A percentile compares a stretch with the other conserved stretches of the same genome.
Conservation (phyloP, 495 filamentous ascomycete genomes). For the Hypomontagnella monticulosa region DNA sequence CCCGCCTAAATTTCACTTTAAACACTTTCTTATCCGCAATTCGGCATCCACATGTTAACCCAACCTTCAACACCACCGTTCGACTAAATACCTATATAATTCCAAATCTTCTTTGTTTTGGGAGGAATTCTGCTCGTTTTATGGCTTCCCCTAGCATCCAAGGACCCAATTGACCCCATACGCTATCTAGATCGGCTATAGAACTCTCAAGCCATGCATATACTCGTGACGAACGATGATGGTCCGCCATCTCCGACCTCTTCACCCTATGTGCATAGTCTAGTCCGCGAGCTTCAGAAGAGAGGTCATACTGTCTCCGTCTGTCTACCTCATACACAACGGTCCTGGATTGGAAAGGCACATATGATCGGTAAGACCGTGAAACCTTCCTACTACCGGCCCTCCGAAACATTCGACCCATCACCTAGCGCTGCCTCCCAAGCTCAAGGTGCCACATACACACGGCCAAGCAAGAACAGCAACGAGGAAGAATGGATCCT, state of each 20-base stretch:
- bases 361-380: slow-evolving; percentile 89
- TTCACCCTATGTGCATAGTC: slow-evolving; percentile 90
- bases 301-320: slow-evolving; percentile 88
- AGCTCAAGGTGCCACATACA: slow-evolving; percentile 40
- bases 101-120: neutral
- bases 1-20: slow-evolving; percentile 27
- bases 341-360: slow-evolving; percentile 98
- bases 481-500: slow-evolving; percentile 88
- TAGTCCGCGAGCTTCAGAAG: slow-evolving; percentile 78
- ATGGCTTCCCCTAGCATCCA: neutral
- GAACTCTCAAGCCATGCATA: slow-evolving; percentile 50
- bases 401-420: slow-evolving; percentile 61
- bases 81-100: too few species aligned
- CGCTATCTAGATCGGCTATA: neutral
- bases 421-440: slow-evolving; percentile 48
- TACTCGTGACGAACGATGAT: slow-evolving; percentile 81
- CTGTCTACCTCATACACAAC: slow-evolving; percentile 87
- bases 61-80: neutral
- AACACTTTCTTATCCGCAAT: slow-evolving; percentile 17
- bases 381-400: slow-evolving; percentile 88
- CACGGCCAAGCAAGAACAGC: slow-evolving; percentile 58
- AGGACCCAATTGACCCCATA: slow-evolving; percentile 17
- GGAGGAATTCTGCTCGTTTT: neutral
- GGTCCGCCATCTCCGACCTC: slow-evolving; percentile 90
- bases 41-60: slow-evolving; percentile 12